Base-by-base conservation (phyloP, 1,284 basidiomycete species). In the Omphalotus olearius region DNA sequence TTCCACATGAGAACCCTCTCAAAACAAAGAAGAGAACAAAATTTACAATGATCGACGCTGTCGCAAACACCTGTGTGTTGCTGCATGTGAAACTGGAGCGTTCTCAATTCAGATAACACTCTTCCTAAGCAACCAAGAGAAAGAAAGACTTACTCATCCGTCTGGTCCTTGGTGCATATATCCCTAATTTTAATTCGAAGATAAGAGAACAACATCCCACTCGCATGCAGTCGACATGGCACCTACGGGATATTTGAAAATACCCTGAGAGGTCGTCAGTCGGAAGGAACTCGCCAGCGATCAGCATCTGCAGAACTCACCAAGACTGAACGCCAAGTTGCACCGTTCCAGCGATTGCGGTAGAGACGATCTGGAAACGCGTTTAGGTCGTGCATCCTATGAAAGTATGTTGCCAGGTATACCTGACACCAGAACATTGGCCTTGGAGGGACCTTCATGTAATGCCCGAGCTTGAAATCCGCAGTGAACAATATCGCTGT, bases 391-490 rank as follows among this genome's bases (percentile, higher is more conserved):
- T 53, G 6, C 16, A 33, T 6, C 6, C 3, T 38, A 11, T 37
- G 30, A 26, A 14, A 42, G 14, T 23, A 9, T 18, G 37, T 35
- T 3, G 26, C 6, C 14, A 26, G 26, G 26, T 20, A 42, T 10
- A 87, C 69, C 64, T 89, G 82, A 18, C 62, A 69, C 59, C 68
- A 72, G 62, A 88, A 83, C 76, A 88, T 83, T 6, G 73, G 64
- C 47, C 74, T 64, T 10, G 75, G 72, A 36, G 75, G 71, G 47
- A 85, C 70, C 64, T 87, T 86, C 83, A 86, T 86, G 67, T 86
- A 85, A 57, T 86, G 83, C 3, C 82, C 83, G 26, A 86, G 75
- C 61, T 86, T 85, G 64, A 85, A 81, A 62, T 88, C 85, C 11
- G 78, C 75, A 3, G 83, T 76, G 64, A 88, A 87, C 18, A 64